Conservation (phyloP, 345 rosid species). For the Bretschneidera sinensis region DNA sequence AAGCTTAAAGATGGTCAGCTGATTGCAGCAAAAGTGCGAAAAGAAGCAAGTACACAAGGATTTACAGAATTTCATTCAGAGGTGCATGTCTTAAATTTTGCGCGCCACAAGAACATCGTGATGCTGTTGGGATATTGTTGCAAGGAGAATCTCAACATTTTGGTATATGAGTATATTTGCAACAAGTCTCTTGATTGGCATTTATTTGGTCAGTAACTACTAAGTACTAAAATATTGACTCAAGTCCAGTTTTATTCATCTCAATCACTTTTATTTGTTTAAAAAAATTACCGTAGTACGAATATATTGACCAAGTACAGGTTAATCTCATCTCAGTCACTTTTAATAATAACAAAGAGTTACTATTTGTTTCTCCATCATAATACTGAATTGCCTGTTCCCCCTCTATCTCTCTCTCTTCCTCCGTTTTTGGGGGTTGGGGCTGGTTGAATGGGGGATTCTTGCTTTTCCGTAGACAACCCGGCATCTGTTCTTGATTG, state of each 20-base stretch:
- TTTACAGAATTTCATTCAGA: constrained; percentile 60
- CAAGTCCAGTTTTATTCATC: neutral
- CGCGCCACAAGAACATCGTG: constrained; percentile 65
- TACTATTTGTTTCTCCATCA: neutral
- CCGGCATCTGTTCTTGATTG: constrained; percentile 52
- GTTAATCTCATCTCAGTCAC: too few relatives aligned
- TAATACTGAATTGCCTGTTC: neutral
- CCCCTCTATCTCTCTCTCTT: neutral
- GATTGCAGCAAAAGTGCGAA: constrained; percentile 58
- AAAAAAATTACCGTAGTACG: too few relatives aligned
- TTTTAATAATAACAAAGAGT: too few relatives aligned
- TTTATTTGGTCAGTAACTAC: constrained; percentile 40
- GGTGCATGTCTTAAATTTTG: constrained; percentile 61
- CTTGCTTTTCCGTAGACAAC: constrained; percentile 39
- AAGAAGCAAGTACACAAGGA: constrained; percentile 42
- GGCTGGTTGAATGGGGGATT: too few relatives aligned
- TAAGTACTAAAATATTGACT: neutral
- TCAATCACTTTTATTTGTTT: neutral
- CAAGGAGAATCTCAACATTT: constrained; percentile 45
- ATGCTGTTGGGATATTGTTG: constrained; percentile 62
- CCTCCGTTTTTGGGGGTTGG: constrained; percentile 19
- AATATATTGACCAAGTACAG: too few relatives aligned
- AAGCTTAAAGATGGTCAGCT: constrained; percentile 46
- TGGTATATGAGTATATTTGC: constrained; percentile 62
- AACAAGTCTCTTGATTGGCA: constrained; percentile 62